Base-by-base conservation (phyloP, 2,329 filamentous ascomycete genomes). In the Pseudovirgaria hyperparasitica region DNA sequence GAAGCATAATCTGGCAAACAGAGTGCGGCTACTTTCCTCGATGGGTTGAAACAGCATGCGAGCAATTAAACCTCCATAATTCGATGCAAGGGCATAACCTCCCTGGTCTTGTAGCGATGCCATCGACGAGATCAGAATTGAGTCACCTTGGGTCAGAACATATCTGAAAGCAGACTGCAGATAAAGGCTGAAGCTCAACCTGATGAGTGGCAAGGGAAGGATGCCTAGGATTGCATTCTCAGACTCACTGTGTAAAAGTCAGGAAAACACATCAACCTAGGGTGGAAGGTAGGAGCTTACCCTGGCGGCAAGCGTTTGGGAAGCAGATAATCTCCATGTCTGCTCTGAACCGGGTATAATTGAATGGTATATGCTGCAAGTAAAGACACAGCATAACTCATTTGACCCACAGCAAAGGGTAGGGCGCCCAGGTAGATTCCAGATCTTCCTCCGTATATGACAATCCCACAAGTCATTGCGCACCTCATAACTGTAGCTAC, bases 31-130 rank as follows among this genome's bases (percentile, higher is more conserved):
- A 50, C 79, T 87, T 55, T 98, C 92, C 54, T 98, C 90, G 33
- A 98, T 73, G 6, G 90, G 92, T 45, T 96, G 90, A 50, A 98
- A 87, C 26, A 98, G 60, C 37, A 96, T 72, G 3, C 90, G 72
- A 0, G 90, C 90, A 16, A 92, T 60, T 1, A 98, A 69, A 3
- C 86, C 82, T 13, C 90, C 90, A 50, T 66, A 98, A 54, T 96
- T 98, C 42, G 85, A 85, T 27, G 87, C 90, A 5, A 98, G 67
- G 0, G 86, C 84, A 47, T 96, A 98, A 19, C 84, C 75, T 9
- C 90, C 90, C 58, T 96, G 90, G 4, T 86, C 79, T 22, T 72
- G 64, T 2, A 90, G 69, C 0, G 75, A 74, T 5, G 86, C 77
- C 31, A 96, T 65, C 9, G 76, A 58, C 10, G 81, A 77, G 36